Base-by-base conservation (phyloP, 2,329 filamentous ascomycete species). In the Coniochaeta pulveracea region DNA sequence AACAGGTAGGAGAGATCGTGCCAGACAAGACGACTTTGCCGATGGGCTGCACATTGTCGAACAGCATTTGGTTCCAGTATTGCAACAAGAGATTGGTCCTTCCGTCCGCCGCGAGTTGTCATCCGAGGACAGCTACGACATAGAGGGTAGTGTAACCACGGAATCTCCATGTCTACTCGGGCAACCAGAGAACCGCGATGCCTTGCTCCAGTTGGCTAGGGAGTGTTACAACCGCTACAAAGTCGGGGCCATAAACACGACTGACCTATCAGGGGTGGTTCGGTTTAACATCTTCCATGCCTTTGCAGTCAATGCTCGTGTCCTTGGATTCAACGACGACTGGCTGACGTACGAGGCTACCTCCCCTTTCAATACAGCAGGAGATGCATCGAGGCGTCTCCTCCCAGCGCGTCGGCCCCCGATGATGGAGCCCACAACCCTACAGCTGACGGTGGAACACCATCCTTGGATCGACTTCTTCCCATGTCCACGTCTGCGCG, bases 401-500 rank as follows among this genome's bases (percentile, higher is more conserved):
- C 17, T 15, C 10, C 6, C 16, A 12, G 29, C 10, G 29, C 16
- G 4, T 11, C 8, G 7, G 6, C 29, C 18, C 8, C 10, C 18
- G 9, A n/a, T 7, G n/a, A 10, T 32, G 8, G 17, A 10, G 19
- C 29, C 29, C 10, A 32, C 29, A 9, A 8, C 29, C 5, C 17
- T 17, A 6, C 29, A 32, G 29, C 15, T 10, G n/a, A 10, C 29
- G 10, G 9, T 22, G 9, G 6, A 10, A 11, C 29, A 32, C 19
- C 29, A 32, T 14, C 29, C 29, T 14, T 32, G 29, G 29, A 8
- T 32, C 16, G 29, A 32, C 12, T 22, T 32, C 17, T 19, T 32
- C 15, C 29, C 29, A 11, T 19, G 19, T 12, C 29, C 29, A n/a
- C 16, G 15, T 5, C 18, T 32, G 8, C 29, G 29, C 10, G 18